Evolutionary conservation across 139 green algal species (phyloP).

Genomic region (Marvania coccoides): DNA sequence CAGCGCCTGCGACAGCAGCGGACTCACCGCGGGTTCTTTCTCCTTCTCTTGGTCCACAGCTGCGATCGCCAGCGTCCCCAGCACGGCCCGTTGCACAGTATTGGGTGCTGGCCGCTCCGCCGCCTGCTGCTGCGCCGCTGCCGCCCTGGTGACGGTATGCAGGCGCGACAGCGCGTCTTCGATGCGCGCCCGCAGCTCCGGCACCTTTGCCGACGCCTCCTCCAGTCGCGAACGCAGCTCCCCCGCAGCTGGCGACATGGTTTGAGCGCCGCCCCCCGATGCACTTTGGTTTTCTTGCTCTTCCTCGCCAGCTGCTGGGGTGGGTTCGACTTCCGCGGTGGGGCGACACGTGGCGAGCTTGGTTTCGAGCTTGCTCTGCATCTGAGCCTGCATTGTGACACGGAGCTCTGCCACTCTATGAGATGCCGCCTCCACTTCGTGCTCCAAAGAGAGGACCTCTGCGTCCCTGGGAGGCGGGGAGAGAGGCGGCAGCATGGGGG

Average conservation of each 20-base stretch:
- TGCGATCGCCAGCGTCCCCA: background rate
- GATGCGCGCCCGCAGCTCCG: constrained; percentile 15
- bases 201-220: constrained; percentile 9
- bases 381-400: constrained; percentile 8
- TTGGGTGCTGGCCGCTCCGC: constrained; percentile 14
- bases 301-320: background rate
- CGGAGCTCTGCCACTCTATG: constrained; percentile 5
- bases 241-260: background rate
- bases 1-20: constrained; percentile 4
- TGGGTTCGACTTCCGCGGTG: background rate
- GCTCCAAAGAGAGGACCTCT: constrained; percentile 10
- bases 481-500: constrained; percentile 14
- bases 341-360: background rate
- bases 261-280: background rate
- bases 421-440: background rate
- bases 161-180: constrained; percentile 12
- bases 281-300: background rate
- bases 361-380: constrained; percentile 13
- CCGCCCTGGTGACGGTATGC: constrained; percentile 5
- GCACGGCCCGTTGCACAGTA: constrained; percentile 8
- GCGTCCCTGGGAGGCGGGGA: constrained; percentile 16
- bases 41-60: background rate
- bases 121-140: background rate
- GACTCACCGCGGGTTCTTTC: background rate
- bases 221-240: constrained; percentile 22